Conservation (phyloP, 345 rosid genomes). For the Eucalyptus leucophloia region DNA sequence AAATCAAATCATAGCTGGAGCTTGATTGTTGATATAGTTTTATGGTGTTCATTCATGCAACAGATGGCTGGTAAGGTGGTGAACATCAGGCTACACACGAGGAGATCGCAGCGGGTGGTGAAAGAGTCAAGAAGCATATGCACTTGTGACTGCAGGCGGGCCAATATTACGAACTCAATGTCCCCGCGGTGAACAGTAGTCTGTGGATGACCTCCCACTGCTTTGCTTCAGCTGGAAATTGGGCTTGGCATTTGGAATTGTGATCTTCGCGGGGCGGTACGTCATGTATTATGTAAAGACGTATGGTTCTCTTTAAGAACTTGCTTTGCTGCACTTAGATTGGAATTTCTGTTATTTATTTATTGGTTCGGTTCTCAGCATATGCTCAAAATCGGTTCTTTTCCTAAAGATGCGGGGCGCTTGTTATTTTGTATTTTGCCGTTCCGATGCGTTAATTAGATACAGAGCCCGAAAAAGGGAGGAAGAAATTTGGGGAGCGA, state of each 20-base stretch:
- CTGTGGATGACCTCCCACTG: not conserved
- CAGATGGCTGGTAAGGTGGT: constrained; percentile 86
- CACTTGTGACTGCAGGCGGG: constrained; percentile 57
- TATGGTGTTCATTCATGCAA: not conserved
- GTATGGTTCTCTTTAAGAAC: not conserved
- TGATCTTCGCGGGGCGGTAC: not conserved
- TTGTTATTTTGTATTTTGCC: not conserved
- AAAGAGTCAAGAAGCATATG: constrained; percentile 73
- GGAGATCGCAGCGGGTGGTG: constrained; percentile 67
- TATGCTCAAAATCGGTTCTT: not conserved
- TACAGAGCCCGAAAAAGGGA: not conserved
- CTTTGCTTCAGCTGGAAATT: not conserved
- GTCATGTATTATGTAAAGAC: not conserved
- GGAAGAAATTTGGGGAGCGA: not conserved
- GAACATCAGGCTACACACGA: constrained; percentile 73
- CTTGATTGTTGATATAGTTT: not conserved
- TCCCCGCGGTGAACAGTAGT: not conserved
- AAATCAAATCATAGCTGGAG: not conserved
- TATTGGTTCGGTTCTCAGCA: not conserved
- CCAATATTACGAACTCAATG: constrained; percentile 24
- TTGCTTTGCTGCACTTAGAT: not conserved
- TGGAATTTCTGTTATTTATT: not conserved
- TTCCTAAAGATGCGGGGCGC: not conserved
- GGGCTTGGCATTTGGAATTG: not conserved
- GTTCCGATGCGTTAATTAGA: not conserved